Conservation (phyloP, 2,329 filamentous ascomycete genomes). For the Aureobasidium sp. region DNA sequence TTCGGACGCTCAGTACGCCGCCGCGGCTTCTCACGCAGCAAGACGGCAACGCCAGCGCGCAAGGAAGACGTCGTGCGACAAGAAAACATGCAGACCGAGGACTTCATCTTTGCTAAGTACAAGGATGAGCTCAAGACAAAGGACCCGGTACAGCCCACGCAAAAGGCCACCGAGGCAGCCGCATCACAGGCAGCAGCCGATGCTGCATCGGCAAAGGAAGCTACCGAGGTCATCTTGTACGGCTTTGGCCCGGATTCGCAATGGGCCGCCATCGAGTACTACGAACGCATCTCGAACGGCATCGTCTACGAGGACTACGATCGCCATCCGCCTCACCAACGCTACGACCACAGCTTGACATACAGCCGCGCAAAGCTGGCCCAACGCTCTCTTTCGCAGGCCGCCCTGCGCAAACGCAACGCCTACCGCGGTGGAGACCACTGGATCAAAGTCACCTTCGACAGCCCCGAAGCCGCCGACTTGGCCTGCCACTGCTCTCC, state of each 20-base stretch:
- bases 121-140: constrained; percentile 18
- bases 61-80: constrained; percentile 44
- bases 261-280: constrained; percentile 84
- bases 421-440: constrained; percentile 74
- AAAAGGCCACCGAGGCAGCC: constrained; percentile 16
- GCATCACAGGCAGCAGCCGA: constrained; percentile 19
- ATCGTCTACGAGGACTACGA: constrained; percentile 89
- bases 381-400: constrained; percentile 56
- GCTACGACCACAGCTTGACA: constrained; percentile 64
- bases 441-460: constrained; percentile 63
- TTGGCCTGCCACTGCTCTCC: constrained; percentile 39
- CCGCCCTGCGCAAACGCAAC: constrained; percentile 71
- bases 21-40: constrained; percentile 37
- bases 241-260: constrained; percentile 62
- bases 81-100: constrained; percentile 37
- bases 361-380: constrained; percentile 63
- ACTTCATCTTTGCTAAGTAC: constrained; percentile 37
- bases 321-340: constrained; percentile 65
- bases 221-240: constrained; percentile 75
- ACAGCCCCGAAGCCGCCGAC: constrained; percentile 40
- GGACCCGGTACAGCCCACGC: constrained; percentile 14
- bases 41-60: constrained; percentile 49
- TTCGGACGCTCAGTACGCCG: constrained; percentile 45
- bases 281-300: constrained; percentile 71
- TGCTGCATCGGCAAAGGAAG: constrained; percentile 40